These are phyloP conservation scores for Leucoagaricus sp. DNA, from an alignment of 1,284 basidiomycete genomes.

Conservation along the genomic window DNA sequence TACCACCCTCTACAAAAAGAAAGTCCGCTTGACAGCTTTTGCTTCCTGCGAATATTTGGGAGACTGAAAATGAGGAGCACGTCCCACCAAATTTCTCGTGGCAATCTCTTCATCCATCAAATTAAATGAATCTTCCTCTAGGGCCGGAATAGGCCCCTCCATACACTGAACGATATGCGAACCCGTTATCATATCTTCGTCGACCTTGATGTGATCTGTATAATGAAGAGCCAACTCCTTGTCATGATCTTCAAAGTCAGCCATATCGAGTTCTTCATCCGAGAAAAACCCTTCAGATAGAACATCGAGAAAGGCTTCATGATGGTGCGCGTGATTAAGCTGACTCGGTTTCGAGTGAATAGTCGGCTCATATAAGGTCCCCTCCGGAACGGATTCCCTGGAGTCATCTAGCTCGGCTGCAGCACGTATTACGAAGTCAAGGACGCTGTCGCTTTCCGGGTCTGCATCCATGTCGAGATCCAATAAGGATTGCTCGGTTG, in stretches of 20 bases:
- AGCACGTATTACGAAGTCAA: neutral
- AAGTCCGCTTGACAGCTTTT: neutral
- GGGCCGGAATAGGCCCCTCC: neutral
- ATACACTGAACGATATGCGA: neutral
- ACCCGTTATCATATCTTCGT: neutral
- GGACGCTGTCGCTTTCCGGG: neutral
- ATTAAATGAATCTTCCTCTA: neutral
- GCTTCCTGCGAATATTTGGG: no score
- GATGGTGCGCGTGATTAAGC: neutral
- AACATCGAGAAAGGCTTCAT: slow-evolving; percentile 5
- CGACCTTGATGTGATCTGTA: slow-evolving; percentile 5
- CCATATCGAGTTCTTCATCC: slow-evolving; percentile 8
- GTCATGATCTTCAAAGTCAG: neutral
- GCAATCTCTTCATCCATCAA: neutral
- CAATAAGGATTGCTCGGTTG: neutral
- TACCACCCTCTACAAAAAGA: neutral
- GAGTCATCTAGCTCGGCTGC: neutral
- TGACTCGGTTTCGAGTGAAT: neutral
- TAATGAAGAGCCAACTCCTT: neutral
- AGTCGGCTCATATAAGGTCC: neutral
- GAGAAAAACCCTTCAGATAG: slow-evolving; percentile 7
- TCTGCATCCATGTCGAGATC: neutral
- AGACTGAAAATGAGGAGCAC: no score
- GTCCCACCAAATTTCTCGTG: no score
- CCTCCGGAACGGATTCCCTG: neutral